Percentiles rank a stretch among this genome's conserved stretches.
These are phyloP conservation scores for Ogataea naganishii DNA, from an alignment of 805 yeast species.

Conservation along the genomic window DNA sequence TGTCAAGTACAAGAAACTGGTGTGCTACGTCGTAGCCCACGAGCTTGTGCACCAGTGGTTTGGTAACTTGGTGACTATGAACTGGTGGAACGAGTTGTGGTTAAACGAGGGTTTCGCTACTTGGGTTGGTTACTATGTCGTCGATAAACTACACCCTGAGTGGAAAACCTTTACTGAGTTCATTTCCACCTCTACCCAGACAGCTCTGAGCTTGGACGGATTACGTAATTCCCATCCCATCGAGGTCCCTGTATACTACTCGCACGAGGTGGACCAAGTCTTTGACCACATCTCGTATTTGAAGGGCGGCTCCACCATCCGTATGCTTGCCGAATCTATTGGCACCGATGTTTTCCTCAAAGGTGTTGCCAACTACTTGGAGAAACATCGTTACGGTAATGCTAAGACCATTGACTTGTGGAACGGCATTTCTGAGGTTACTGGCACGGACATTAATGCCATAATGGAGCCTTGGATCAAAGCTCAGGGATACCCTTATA, in stretches of 20 bases:
- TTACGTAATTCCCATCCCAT: slow-evolving; percentile 68
- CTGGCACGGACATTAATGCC: slow-evolving; percentile 49
- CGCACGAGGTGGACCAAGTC: slow-evolving; percentile 72
- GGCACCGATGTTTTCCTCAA: slow-evolving; percentile 61
- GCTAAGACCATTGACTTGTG: slow-evolving; percentile 71
- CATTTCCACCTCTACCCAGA: slow-evolving; percentile 41
- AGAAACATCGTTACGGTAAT: slow-evolving; percentile 54
- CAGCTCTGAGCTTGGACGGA: slow-evolving; percentile 45
- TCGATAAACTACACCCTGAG: slow-evolving; percentile 63
- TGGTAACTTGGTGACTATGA: slow-evolving; percentile 83
- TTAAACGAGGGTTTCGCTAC: slow-evolving; percentile 88
- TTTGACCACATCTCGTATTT: slow-evolving; percentile 76
- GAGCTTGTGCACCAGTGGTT: slow-evolving; percentile 92
- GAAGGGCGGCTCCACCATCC: slow-evolving; percentile 72
- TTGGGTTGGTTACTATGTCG: slow-evolving; percentile 69
- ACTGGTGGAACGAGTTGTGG: slow-evolving; percentile 93
- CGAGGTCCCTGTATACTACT: slow-evolving; percentile 72
- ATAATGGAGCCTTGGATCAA: slow-evolving; percentile 69
- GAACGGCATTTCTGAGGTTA: slow-evolving; percentile 52
- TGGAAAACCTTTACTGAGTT: slow-evolving; percentile 68
- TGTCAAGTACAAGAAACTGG: slow-evolving; percentile 52
- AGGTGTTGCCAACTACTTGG: slow-evolving; percentile 66
- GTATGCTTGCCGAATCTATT: slow-evolving; percentile 66
- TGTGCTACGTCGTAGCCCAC: slow-evolving; percentile 76
- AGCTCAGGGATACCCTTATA: slow-evolving; percentile 64